Evolutionary conservation across 2,329 filamentous ascomycete genomes (phyloP).

Genomic region (Diplodia scrobiculata): DNA sequence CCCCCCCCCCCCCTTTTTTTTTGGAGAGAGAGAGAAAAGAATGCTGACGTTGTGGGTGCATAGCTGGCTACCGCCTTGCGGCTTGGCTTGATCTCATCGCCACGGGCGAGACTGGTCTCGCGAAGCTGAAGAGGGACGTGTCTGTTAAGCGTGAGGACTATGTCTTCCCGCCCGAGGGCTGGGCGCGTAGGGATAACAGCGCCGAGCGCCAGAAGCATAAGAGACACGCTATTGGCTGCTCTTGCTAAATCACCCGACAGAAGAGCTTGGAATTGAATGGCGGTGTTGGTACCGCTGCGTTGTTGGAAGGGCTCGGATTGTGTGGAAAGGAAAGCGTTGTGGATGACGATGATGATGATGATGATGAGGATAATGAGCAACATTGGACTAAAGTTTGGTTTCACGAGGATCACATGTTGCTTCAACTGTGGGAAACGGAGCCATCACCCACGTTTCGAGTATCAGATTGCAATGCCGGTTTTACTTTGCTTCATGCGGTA

Average conservation of each 20-base stretch:
- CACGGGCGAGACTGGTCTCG: conserved; percentile 30
- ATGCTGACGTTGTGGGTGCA: neutral
- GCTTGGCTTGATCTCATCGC: conserved; percentile 44
- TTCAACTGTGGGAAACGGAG: too few species aligned
- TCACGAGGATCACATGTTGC: neutral
- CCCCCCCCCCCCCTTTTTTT: too few species aligned
- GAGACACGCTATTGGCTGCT: conserved; percentile 26
- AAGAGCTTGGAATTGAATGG: neutral
- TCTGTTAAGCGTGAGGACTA: conserved; percentile 2
- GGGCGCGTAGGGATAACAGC: conserved; percentile 4
- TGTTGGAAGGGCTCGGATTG: neutral
- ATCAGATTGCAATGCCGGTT: too few species aligned
- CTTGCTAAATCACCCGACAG: neutral
- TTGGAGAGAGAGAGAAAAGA: neutral
- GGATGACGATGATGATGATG: neutral
- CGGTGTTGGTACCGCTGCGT: neutral
- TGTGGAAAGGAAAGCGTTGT: neutral
- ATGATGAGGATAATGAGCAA: neutral
- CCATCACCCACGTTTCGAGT: too few species aligned
- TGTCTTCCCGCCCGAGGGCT: conserved; percentile 13
- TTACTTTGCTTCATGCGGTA: too few species aligned
- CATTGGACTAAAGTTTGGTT: neutral
- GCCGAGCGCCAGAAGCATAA: conserved; percentile 21
- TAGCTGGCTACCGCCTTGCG: conserved; percentile 42
- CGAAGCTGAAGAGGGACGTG: conserved; percentile 15